A percentile compares a stretch with the other conserved stretches of the same genome.
Conservation (phyloP, 805 yeast species). For the Ogataea polymorpha region DNA sequence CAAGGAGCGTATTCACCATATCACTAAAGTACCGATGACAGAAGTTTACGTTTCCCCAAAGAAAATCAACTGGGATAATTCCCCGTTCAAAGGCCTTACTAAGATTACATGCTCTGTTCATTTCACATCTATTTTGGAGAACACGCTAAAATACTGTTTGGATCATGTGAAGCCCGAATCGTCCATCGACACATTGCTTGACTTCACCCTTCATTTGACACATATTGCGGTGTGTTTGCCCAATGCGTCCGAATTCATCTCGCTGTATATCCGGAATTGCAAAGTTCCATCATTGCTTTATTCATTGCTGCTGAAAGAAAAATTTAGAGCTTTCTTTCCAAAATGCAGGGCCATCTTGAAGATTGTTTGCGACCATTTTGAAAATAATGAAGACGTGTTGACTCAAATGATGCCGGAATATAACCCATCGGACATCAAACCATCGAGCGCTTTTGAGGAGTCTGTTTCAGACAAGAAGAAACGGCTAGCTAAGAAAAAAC, state of each 20-base stretch:
- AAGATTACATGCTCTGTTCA: constrained; percentile 49
- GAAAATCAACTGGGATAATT: constrained; percentile 34
- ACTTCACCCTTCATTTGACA: constrained; percentile 60
- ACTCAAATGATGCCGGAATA: constrained; percentile 37
- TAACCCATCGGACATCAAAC: constrained; percentile 17
- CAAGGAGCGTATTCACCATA: constrained; percentile 46
- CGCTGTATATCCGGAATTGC: constrained; percentile 10
- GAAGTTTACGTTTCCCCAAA: constrained; percentile 60
- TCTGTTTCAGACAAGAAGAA: constrained; percentile 57
- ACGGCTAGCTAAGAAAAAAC: constrained; percentile 64
- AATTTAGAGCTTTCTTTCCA: constrained; percentile 43
- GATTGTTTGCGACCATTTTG: constrained; percentile 10
- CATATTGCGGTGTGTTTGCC: constrained; percentile 55
- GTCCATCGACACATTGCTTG: constrained; percentile 54
- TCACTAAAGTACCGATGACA: constrained; percentile 35
- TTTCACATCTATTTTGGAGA: constrained; percentile 53
- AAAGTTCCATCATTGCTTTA: constrained; percentile 32
- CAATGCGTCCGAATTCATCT: constrained; percentile 24
- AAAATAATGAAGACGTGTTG: constrained; percentile 28
- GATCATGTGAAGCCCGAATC: constrained; percentile 8
- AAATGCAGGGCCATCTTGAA: constrained; percentile 56
- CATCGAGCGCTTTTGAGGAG: constrained; percentile 24
- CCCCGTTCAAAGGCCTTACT: constrained; percentile 44
- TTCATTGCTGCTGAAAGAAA: constrained; percentile 40
- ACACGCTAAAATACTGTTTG: constrained; percentile 41